These are phyloP conservation scores for Carex scoparia DNA, from an alignment of 176 grass and related monocot genomes.

Conservation along the genomic window DNA sequence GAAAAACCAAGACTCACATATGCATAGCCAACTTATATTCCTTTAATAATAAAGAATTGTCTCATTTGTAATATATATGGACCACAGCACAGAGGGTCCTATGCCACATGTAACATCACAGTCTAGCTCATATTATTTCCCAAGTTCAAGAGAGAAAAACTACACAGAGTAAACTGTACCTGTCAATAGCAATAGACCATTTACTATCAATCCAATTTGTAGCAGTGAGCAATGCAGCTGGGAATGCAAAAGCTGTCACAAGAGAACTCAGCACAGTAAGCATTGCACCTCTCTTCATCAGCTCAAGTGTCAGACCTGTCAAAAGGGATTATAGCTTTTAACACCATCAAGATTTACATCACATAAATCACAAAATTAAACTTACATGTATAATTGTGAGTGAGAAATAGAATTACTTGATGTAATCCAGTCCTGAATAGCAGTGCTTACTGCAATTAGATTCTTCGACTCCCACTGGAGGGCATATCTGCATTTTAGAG, in stretches of 20 bases:
- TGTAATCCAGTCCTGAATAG: conserved; percentile 88
- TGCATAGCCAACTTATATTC: not conserved
- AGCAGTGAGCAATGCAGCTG: conserved; percentile 66
- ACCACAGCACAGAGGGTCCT: not conserved
- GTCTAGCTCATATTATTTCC: not conserved
- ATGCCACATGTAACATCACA: not conserved
- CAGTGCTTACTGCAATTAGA: conserved; percentile 73
- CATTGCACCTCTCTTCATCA: conserved; percentile 96
- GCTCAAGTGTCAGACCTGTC: conserved; percentile 60
- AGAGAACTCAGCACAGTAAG: conserved; percentile 67
- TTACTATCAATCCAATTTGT: conserved; percentile 95
- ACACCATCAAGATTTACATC: conserved; percentile 19
- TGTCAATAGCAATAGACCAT: conserved; percentile 91
- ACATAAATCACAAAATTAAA: not conserved
- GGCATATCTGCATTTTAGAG: conserved; percentile 54
- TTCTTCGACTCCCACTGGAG: conserved; percentile 89
- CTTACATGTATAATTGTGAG: not conserved
- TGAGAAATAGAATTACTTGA: conserved; percentile 53
- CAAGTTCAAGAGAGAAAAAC: not conserved
- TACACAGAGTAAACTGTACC: conserved; percentile 31
- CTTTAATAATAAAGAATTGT: not conserved
- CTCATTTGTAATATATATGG: not conserved
- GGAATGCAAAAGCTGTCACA: conserved; percentile 76
- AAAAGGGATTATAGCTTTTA: conserved; percentile 3
- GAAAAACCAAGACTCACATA: not conserved